Evolutionary conservation across 306 rosid species (phyloP), one percentile per base, ranked within the genome.

Genomic region (Cyamopsis tetragonoloba): DNA sequence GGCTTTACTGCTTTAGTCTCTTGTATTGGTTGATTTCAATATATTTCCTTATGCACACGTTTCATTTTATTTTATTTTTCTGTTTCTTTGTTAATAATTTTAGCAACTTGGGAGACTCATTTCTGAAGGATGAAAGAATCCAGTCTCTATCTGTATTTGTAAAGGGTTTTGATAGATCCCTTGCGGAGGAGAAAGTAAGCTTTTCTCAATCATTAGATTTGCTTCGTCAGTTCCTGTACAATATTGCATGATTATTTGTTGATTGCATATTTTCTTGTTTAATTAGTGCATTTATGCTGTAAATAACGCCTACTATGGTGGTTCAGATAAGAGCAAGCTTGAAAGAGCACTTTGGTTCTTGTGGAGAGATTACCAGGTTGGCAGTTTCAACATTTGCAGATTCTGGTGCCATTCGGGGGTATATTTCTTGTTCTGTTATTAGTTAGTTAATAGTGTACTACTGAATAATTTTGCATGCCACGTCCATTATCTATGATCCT

Each of bases 311-410:
- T 60, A 13, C 24, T 66, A 37, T 56, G 34, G 35, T 19, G 26
- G 27, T 68, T 37, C 82, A 92, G 98, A 68, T 86, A 26, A 78
- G 80, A 58, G 76, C 83, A 57, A 60, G 79, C 31, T 49, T 92
- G 64, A 62, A 77, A 57, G 81, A 83, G 5, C 85, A 73, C 69
- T 92, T 92, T 68, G 47, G 74, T 41, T 30, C 78, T 6, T 89
- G 98, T 64, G 98, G 98, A 37, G 89, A 84, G 47, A 78, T 92
- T 37, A 65, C 62, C 1, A 78, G 88, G 74, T 31, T 89, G 13
- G 84, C 92, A 9, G 34, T 92, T 41, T 91, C 96, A 2, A 85
- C 30, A 61, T 84, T 62, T 74, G 61, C 10, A 11, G 91, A 75
- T 2, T 53, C 80, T 58, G 89, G 84, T 39, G 38, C 31, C 10